Percentiles rank a stretch among this genome's conserved stretches.
Evolutionary conservation across 176 grass and related monocot genomes (phyloP).

Genomic region (Lolium perenne): DNA sequence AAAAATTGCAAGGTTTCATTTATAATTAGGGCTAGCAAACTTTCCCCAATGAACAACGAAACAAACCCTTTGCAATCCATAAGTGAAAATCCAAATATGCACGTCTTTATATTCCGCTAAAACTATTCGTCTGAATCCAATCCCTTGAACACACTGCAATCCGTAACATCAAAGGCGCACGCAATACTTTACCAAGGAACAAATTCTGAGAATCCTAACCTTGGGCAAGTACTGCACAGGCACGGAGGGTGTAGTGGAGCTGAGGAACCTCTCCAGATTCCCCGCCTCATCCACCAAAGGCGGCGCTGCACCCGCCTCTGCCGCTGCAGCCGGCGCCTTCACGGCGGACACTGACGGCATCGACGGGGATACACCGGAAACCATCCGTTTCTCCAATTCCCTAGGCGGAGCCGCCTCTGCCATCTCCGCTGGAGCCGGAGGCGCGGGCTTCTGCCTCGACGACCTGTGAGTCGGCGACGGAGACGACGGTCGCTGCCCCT

Average conservation of each 20-base stretch:
- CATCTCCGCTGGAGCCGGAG: not conserved
- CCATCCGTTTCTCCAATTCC: slow-evolving; percentile 25
- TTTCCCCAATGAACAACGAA: slow-evolving; percentile 10
- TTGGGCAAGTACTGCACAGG: slow-evolving; percentile 66
- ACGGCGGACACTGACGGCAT: slow-evolving; percentile 29
- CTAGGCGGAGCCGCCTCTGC: not conserved
- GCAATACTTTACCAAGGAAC: not conserved
- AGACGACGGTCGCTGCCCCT: slow-evolving; percentile 14
- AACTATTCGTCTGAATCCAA: not conserved
- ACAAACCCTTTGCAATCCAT: not conserved
- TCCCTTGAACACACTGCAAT: not conserved
- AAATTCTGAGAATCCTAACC: slow-evolving; percentile 42
- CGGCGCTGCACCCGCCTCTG: not conserved
- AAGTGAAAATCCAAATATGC: not conserved
- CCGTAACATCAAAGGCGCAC: not conserved
- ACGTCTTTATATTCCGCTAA: not conserved
- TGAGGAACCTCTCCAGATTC: slow-evolving; percentile 83
- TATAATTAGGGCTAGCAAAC: not conserved
- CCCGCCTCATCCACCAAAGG: slow-evolving; percentile 27
- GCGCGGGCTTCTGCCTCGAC: slow-evolving; percentile 29
- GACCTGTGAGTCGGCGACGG: slow-evolving; percentile 14
- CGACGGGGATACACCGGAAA: slow-evolving; percentile 41
- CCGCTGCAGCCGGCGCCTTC: not conserved
- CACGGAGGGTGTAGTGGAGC: slow-evolving; percentile 73
- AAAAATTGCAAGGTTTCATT: slow-evolving; percentile 7